Conservation (phyloP, 306 rosid genomes). For the Quillaja saponaria region DNA sequence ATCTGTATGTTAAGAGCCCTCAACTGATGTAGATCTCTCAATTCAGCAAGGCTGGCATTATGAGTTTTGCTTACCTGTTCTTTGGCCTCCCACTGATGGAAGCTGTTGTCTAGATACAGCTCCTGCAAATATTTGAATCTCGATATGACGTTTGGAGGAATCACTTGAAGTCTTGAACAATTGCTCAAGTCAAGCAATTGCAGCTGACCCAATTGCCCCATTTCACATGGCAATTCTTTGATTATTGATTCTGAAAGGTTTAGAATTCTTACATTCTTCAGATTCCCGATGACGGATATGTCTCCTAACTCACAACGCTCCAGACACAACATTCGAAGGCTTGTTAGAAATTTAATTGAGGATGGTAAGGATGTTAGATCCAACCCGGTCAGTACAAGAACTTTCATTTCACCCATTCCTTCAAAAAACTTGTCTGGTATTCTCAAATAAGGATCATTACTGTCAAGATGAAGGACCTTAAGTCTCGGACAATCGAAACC, state of each 20-base stretch:
- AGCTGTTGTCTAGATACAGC: constrained; percentile 39
- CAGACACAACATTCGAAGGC: constrained; percentile 37
- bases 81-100: constrained; percentile 25
- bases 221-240: constrained; percentile 27
- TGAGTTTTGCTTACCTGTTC: background rate
- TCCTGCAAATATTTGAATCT: constrained; percentile 39
- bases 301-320: constrained; percentile 25
- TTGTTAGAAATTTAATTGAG: constrained; percentile 18
- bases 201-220: constrained; percentile 35
- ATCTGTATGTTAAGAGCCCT: constrained; percentile 33
- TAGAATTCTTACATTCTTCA: constrained; percentile 44
- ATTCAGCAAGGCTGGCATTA: constrained; percentile 33
- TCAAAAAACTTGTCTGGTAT: constrained; percentile 16
- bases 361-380: background rate
- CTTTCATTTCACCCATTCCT: constrained; percentile 28
- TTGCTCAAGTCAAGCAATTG: constrained; percentile 38
- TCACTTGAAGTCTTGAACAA: constrained; percentile 38
- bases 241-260: constrained; percentile 36
- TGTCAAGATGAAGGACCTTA: constrained; percentile 10
- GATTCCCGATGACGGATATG: constrained; percentile 30
- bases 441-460: background rate
- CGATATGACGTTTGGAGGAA: constrained; percentile 35
- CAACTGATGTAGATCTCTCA: constrained; percentile 27
- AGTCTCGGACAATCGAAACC: background rate
- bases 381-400: constrained; percentile 21